These are phyloP conservation scores for Neoarthrinium moseri DNA, from an alignment of 2,329 filamentous ascomycete genomes.

Conservation along the genomic window DNA sequence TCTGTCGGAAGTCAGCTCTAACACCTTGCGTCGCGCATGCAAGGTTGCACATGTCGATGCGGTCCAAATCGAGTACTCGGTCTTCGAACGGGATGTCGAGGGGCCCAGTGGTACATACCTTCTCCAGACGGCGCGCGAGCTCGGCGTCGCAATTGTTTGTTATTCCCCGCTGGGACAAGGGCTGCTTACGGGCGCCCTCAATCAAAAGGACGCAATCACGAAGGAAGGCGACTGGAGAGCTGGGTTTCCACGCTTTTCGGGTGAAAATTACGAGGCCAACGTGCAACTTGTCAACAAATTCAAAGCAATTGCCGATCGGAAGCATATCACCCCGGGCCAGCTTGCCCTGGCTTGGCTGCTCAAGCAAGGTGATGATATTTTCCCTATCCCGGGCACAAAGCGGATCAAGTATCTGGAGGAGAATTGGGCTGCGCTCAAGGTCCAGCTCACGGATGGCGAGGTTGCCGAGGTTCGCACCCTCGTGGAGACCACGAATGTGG, in stretches of 20 bases:
- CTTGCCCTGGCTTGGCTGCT: constrained; percentile 57
- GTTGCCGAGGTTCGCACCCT: constrained; percentile 21
- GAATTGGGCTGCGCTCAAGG: constrained; percentile 24
- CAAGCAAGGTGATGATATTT: constrained; percentile 41
- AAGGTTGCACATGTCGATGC: constrained; percentile 47
- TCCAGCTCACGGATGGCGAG: constrained; percentile 23
- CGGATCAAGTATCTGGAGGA: constrained; percentile 33
- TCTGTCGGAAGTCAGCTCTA: constrained; percentile 45
- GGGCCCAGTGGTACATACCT: constrained; percentile 31
- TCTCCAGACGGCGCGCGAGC: constrained; percentile 42
- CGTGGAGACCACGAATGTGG: too few species aligned
- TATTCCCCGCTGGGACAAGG: constrained; percentile 42
- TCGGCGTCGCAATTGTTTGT: constrained; percentile 41
- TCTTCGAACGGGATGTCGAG: constrained; percentile 50
- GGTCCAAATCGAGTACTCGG: constrained; percentile 53
- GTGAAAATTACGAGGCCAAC: constrained; percentile 51
- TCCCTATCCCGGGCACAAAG: constrained; percentile 39
- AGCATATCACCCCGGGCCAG: constrained; percentile 46
- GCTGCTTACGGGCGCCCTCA: constrained; percentile 40
- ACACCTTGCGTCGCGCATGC: constrained; percentile 47
- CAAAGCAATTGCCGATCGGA: constrained; percentile 22
- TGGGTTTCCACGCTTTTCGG: constrained; percentile 37
- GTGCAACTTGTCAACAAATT: constrained; percentile 26
- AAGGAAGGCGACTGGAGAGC: constrained; percentile 31
- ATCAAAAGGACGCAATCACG: constrained; percentile 32